These are phyloP conservation scores for Bisporella sp. DNA, from an alignment of 2,329 filamentous ascomycete species.

Conservation along the genomic window DNA sequence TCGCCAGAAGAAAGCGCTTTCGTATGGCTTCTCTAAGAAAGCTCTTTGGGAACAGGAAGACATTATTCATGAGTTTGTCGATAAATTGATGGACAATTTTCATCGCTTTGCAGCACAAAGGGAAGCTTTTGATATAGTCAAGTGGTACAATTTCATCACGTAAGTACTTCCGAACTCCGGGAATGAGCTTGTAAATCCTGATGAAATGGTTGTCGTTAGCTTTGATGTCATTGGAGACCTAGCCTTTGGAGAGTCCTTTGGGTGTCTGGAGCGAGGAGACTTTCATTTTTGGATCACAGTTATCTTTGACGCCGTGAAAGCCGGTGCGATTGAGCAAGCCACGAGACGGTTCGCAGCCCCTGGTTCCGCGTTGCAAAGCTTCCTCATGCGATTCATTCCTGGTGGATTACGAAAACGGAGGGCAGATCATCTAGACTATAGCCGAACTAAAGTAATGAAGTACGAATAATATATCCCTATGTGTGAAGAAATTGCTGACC, in stretches of 20 bases:
- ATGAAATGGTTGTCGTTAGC: constrained; percentile 31
- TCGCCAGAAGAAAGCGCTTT: constrained; percentile 19
- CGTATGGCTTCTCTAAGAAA: constrained; percentile 24
- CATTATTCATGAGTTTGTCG: constrained; percentile 4
- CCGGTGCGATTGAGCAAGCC: not conserved
- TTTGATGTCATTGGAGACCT: constrained; percentile 30
- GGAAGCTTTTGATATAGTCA: constrained; percentile 1
- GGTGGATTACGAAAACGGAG: not conserved
- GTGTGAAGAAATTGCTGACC: too few species aligned
- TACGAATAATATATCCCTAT: too few species aligned
- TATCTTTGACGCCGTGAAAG: constrained; percentile 4
- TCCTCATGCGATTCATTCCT: not conserved
- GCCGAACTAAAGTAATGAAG: not conserved
- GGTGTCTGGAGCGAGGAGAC: not conserved
- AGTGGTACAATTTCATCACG: constrained; percentile 24
- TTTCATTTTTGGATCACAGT: constrained; percentile 6
- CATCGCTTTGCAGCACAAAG: not conserved
- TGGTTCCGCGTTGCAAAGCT: not conserved
- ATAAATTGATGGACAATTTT: not conserved
- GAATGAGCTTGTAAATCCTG: constrained; percentile 17
- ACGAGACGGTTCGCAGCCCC: not conserved
- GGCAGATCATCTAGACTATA: constrained; percentile 1
- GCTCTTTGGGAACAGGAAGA: constrained; percentile 25
- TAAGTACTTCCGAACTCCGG: constrained; percentile 5
- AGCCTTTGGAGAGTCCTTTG: constrained; percentile 8